A percentile compares a stretch with the other conserved stretches of the same genome.
Evolutionary conservation across 768 basidiomycete species (phyloP).

Genomic region (Leccinum truebloodii): DNA sequence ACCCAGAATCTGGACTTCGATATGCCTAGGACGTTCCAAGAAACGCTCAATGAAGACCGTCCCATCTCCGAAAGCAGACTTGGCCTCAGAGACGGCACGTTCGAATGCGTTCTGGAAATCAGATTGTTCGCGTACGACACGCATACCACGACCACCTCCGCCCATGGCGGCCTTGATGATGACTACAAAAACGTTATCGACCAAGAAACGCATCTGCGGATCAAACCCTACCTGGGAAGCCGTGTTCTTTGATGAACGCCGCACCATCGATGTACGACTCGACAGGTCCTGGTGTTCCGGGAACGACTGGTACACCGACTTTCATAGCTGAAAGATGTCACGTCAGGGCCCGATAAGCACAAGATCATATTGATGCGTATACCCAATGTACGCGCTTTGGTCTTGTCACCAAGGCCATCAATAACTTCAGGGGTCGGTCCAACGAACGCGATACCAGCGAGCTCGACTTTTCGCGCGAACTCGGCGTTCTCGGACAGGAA

Average conservation of each 20-base stretch:
- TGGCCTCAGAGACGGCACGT: slow-evolving; percentile 93
- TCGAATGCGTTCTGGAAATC: slow-evolving; percentile 89
- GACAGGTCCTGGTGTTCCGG: slow-evolving; percentile 97
- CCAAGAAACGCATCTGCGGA: neutral
- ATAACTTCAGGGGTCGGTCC: slow-evolving; percentile 96
- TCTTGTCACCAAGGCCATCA: slow-evolving; percentile 98
- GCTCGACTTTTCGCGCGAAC: slow-evolving; percentile 98
- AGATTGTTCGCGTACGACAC: slow-evolving; percentile 92
- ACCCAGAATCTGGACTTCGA: slow-evolving; percentile 94
- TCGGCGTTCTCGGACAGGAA: slow-evolving; percentile 97
- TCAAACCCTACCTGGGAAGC: slow-evolving; percentile 75
- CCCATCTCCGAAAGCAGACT: slow-evolving; percentile 95
- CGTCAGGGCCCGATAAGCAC: slow-evolving; percentile 4
- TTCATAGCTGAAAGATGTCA: slow-evolving; percentile 64
- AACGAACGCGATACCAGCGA: slow-evolving; percentile 95
- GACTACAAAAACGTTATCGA: slow-evolving; percentile 46
- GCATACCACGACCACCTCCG: slow-evolving; percentile 98
- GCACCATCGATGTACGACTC: slow-evolving; percentile 75
- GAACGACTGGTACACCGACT: slow-evolving; percentile 93
- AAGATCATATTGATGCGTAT: slow-evolving; percentile 16
- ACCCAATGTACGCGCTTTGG: slow-evolving; percentile 92
- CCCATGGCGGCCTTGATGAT: slow-evolving; percentile 99
- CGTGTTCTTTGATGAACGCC: slow-evolving; percentile 91
- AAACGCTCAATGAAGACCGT: slow-evolving; percentile 99
- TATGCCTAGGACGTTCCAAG: slow-evolving; percentile 95